phyloP scores from a whole-genome alignment of 176 grass and related monocot species.

The Ananas comosus region DNA sequence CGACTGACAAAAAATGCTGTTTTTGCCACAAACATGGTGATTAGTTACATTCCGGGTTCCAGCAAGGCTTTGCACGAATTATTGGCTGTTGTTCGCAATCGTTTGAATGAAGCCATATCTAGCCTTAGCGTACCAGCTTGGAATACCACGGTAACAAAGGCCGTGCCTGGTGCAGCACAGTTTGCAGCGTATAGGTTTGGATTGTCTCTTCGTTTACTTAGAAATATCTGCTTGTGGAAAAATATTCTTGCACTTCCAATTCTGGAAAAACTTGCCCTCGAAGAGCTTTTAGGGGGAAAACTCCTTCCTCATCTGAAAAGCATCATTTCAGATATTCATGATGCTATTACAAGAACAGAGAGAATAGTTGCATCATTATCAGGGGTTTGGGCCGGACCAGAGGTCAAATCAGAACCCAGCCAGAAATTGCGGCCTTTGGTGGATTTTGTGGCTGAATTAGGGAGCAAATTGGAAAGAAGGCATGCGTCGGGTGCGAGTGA shows the following conservation, averaged over 20 bases:
- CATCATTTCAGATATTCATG: slow-evolving; percentile 68
- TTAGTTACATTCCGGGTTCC: slow-evolving; percentile 50
- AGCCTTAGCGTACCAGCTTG: slow-evolving; percentile 61
- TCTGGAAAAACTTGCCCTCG: slow-evolving; percentile 82
- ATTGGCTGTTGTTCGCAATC: slow-evolving; percentile 40
- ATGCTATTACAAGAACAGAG: slow-evolving; percentile 63
- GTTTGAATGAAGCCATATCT: slow-evolving; percentile 53
- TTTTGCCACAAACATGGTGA: slow-evolving; percentile 48
- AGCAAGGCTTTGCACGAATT: slow-evolving; percentile 61
- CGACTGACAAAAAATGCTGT: slow-evolving; percentile 57
- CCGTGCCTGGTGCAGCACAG: slow-evolving; percentile 60
- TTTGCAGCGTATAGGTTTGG: slow-evolving; percentile 80
- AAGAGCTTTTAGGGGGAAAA: slow-evolving; percentile 64
- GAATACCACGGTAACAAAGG: slow-evolving; percentile 62
- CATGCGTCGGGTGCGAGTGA: slow-evolving; percentile 37
- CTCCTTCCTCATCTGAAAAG: slow-evolving; percentile 88
- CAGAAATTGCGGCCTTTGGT: slow-evolving; percentile 56
- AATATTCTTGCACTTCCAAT: slow-evolving; percentile 48
- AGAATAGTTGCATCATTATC: slow-evolving; percentile 55
- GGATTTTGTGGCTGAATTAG: slow-evolving; percentile 59
- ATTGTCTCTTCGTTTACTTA: slow-evolving; percentile 65
- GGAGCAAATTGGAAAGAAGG: slow-evolving; percentile 61
- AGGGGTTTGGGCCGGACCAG: slow-evolving; percentile 35
- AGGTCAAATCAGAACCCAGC: not conserved
- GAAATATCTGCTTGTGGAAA: slow-evolving; percentile 88